Evolutionary conservation across 331 rosid species (phyloP), one percentile per base, ranked within the genome.

Genomic region (Dryas integrifolia): DNA sequence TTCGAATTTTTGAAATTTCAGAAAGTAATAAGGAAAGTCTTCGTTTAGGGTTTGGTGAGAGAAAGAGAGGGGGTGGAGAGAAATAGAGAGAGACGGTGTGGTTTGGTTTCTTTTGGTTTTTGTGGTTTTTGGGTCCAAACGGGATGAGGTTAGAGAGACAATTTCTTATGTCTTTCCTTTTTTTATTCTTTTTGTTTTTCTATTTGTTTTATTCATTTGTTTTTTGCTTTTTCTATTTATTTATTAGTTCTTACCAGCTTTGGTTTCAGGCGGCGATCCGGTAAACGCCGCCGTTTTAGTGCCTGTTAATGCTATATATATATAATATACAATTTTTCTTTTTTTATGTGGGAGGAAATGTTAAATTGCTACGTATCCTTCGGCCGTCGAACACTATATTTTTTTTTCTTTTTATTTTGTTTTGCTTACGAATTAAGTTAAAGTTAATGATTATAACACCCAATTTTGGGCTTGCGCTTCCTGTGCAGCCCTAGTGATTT

Each of bases 21-120:
- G 9, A 68, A 56, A 61, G 65, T 26, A 57, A 80, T 58, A 59
- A 21, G 77, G 77, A 60, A 63, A 48, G 69, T 62, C 66, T 58
- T 79, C 45, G 83, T 43, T 77, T 88, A 87, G 92, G 96, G 92
- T 87, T 92, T 78, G 83, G 85, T 48, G 77, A 4, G 72, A 5
- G 69, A 46, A 79, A 49, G 1, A 58, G 51, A 15, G 10, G 39
- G 39, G 50, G 1, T 65, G 5, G 70, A 18, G 76, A 35, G 4
- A 55, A 49, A 14, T 1, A 41, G 55, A 53, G 39, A n/a, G 39
- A 18, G 62, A 50, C 40, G 39, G 39, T n/a, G 82, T 56, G 44
- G 74, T 53, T 57, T 65, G 62, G 65, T 65, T 53, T 70, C 26
- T 16, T 57, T 75, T 58, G 51, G 21, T 44, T 67, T 67, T 45